Percentiles rank a stretch among this genome's conserved stretches.
phyloP scores from a whole-genome alignment of 2,329 filamentous ascomycete genomes.

The Diaporthe ilicicola region DNA sequence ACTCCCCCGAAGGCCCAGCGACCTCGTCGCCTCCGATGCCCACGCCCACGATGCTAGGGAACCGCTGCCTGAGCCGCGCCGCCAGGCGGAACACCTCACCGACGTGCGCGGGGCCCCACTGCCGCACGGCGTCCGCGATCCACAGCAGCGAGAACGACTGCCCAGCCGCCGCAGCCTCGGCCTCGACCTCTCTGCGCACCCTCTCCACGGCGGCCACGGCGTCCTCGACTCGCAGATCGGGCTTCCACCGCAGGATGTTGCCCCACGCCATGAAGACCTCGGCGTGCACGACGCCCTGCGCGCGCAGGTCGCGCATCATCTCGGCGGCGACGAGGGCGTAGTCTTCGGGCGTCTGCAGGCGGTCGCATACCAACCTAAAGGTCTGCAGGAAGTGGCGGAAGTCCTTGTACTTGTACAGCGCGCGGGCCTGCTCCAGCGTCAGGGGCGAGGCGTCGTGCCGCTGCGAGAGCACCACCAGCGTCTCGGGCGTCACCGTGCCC shows the following conservation, averaged over 20 bases:
- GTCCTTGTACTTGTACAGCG: slow-evolving; percentile 32
- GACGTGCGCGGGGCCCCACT: slow-evolving; percentile 29
- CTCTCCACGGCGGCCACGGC: slow-evolving; percentile 32
- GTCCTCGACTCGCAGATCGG: slow-evolving; percentile 29
- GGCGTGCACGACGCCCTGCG: slow-evolving; percentile 32
- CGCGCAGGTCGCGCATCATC: slow-evolving; percentile 30
- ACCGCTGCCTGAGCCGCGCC: slow-evolving; percentile 24
- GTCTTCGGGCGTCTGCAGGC: slow-evolving; percentile 30
- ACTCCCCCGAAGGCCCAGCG: slow-evolving; percentile 27
- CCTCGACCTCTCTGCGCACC: slow-evolving; percentile 16
- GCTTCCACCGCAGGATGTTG: slow-evolving; percentile 34
- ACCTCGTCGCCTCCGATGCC: slow-evolving; percentile 34
- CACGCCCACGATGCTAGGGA: slow-evolving; percentile 33
- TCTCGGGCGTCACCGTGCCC: slow-evolving; percentile 34
- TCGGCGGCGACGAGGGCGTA: slow-evolving; percentile 30
- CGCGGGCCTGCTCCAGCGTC: slow-evolving; percentile 31
- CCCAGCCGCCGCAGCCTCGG: neutral
- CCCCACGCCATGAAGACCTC: slow-evolving; percentile 35
- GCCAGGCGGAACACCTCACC: slow-evolving; percentile 30
- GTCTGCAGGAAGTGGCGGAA: slow-evolving; percentile 32
- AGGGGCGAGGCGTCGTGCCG: slow-evolving; percentile 32
- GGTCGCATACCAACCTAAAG: slow-evolving; percentile 32
- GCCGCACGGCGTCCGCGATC: slow-evolving; percentile 31
- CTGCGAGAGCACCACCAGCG: slow-evolving; percentile 31
- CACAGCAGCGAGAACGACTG: slow-evolving; percentile 26